Base-by-base conservation (phyloP, 2,329 filamentous ascomycete species). In the Pseudogymnoascus sp. region DNA sequence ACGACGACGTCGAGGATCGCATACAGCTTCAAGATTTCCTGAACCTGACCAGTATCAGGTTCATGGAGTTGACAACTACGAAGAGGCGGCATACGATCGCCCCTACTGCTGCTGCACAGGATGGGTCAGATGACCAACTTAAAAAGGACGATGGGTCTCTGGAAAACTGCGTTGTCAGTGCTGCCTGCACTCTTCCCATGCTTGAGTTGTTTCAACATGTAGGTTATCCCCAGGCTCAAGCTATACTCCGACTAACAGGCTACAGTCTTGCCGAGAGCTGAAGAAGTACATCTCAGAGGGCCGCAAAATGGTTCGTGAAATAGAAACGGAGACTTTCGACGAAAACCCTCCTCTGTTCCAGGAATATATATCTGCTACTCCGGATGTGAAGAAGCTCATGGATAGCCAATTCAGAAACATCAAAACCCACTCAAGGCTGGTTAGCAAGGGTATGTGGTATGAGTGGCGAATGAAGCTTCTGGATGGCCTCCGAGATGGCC, bases 391-490 rank as follows among this genome's bases (percentile, higher is more conserved):
- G 69, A 76, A 84, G 3, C 80, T 95, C 59, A 95, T 99, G 87
- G 93, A 99, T 75, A 94, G 90, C 66, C 92, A 97, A 71, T 94
- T 99, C 79, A 94, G 96, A 74, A 97, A 97, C 70, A 89, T 96
- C 74, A 97, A 97, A 77, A 92, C 91, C 0, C 89, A 96, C 72
- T 91, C 93, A 14, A 84, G 94, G 25, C 80, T 97, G 12, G 79
- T 92, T 59, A 97, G 93, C 76, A 97, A 97, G 72, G 91, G 90
- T 62, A 92, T 94, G 78, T 99, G 94, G 94, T 99, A 99, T 72
- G 89, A 93, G 70, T 99, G 94, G 94, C 87, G 94, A 39, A 93
- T 90, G 80, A 93, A 94, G 69, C 81, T 97, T 22, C 86, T 89
- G 30, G 81, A 87, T 65, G 89, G 90, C 15, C 80, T 99, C 37